These are phyloP conservation scores for Cyclocybe aegerita DNA, from an alignment of 768 basidiomycete genomes.

Conservation along the genomic window DNA sequence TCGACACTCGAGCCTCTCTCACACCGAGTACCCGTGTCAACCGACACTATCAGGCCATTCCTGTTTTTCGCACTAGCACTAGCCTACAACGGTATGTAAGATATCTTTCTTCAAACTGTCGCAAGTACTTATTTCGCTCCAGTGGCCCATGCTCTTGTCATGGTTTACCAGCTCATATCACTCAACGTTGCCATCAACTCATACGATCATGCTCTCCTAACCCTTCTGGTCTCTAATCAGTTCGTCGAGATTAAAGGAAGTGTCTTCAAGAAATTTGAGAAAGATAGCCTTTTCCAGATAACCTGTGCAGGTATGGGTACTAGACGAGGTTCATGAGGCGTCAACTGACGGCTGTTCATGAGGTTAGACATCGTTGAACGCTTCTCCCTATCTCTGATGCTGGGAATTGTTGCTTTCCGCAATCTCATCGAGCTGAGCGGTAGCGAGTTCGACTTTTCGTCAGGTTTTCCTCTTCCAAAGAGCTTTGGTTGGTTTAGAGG, in stretches of 20 bases:
- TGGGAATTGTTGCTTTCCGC: conserved; percentile 86
- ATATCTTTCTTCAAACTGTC: background rate
- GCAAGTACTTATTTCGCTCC: background rate
- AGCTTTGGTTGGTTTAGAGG: conserved; percentile 85
- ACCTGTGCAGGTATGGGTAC: conserved; percentile 83
- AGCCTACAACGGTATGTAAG: conserved; percentile 72
- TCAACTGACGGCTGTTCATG: background rate
- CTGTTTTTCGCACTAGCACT: conserved; percentile 82
- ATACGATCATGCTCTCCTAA: conserved; percentile 93
- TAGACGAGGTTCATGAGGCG: background rate
- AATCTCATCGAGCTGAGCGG: conserved; percentile 95
- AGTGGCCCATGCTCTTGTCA: conserved; percentile 92
- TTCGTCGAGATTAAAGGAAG: conserved; percentile 99
- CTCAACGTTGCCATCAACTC: conserved; percentile 98
- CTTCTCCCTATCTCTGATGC: conserved; percentile 90
- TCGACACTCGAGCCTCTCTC: conserved; percentile 82
- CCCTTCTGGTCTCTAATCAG: conserved; percentile 93
- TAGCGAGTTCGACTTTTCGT: conserved; percentile 78
- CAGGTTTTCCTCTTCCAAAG: conserved; percentile 73
- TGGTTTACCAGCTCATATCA: conserved; percentile 93
- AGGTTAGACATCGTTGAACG: conserved; percentile 93
- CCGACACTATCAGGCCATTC: conserved; percentile 73
- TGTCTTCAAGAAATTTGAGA: conserved; percentile 99
- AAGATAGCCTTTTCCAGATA: conserved; percentile 97
- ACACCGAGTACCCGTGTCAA: conserved; percentile 55